These are phyloP conservation scores for Candida maris DNA, from an alignment of 805 yeast genomes.

Conservation along the genomic window DNA sequence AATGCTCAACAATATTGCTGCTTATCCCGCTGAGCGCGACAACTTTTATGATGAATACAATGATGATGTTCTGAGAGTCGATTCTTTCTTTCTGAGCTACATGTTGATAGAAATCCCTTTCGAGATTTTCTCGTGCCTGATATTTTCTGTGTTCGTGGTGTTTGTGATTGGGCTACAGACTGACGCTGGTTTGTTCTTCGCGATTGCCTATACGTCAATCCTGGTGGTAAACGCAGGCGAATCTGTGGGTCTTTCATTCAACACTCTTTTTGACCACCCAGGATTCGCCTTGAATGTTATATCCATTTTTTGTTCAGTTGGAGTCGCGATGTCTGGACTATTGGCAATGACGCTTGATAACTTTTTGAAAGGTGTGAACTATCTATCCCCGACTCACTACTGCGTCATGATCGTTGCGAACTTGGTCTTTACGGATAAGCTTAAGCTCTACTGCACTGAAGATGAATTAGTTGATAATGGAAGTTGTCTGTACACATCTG, in stretches of 20 bases:
- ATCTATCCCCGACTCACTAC: conserved; percentile 73
- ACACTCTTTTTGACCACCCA: conserved; percentile 66
- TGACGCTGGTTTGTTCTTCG: conserved; percentile 62
- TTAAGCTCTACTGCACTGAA: conserved; percentile 45
- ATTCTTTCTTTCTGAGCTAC: conserved; percentile 61
- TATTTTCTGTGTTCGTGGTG: conserved; percentile 60
- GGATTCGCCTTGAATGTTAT: conserved; percentile 79
- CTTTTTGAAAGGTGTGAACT: conserved; percentile 68
- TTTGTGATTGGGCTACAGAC: conserved; percentile 73
- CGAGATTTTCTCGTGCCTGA: conserved; percentile 54
- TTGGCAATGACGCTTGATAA: conserved; percentile 73
- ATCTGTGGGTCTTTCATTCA: conserved; percentile 77
- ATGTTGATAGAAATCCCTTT: conserved; percentile 63
- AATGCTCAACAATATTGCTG: conserved; percentile 69
- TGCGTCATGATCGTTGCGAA: conserved; percentile 60
- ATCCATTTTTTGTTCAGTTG: conserved; percentile 61
- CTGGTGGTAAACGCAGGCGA: conserved; percentile 73
- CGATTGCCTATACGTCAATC: conserved; percentile 51
- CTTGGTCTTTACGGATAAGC: conserved; percentile 49
- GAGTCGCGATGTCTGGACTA: conserved; percentile 81
- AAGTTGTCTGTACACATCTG: conserved; percentile 48
- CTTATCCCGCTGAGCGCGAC: conserved; percentile 70
- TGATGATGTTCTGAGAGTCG: conserved; percentile 65
- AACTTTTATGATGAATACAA: conserved; percentile 75
- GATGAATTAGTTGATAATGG: conserved; percentile 29